These are phyloP conservation scores for Torulaspora delbrueckii DNA, from an alignment of 805 yeast species.

Conservation along the genomic window DNA sequence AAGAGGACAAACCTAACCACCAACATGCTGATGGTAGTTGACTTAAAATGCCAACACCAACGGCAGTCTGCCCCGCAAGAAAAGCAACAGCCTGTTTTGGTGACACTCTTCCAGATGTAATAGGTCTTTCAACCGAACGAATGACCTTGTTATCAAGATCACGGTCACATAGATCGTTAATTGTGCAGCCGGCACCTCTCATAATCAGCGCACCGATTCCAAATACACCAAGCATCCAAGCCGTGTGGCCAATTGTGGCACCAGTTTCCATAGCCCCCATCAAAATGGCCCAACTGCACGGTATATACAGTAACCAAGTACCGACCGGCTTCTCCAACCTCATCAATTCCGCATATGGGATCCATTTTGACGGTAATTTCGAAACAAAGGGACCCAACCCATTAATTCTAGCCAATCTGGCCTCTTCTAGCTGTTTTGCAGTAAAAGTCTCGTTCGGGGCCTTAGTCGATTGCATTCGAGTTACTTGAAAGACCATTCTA, in stretches of 20 bases:
- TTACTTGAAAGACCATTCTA: not conserved
- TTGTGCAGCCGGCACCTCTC: conserved; percentile 98
- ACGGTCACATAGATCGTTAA: conserved; percentile 84
- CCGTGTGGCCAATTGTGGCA: conserved; percentile 63
- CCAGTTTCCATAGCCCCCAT: conserved; percentile 75
- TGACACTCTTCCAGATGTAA: conserved; percentile 79
- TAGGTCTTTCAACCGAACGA: conserved; percentile 87
- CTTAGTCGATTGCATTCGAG: conserved; percentile 7
- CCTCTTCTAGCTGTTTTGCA: conserved; percentile 33
- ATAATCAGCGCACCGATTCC: conserved; percentile 82
- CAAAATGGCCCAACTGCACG: conserved; percentile 88
- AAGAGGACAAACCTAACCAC: conserved; percentile 71
- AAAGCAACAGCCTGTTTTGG: conserved; percentile 65
- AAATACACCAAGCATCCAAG: conserved; percentile 61
- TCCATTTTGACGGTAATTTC: conserved; percentile 63
- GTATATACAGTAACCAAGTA: conserved; percentile 73
- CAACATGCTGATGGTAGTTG: conserved; percentile 79
- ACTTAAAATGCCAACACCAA: conserved; percentile 68
- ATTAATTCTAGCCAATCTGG: conserved; percentile 45
- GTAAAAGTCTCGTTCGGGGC: conserved; percentile 20
- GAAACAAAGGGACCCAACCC: conserved; percentile 51
- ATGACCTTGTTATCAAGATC: conserved; percentile 80
- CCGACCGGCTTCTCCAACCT: conserved; percentile 96
- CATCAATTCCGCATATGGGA: conserved; percentile 90
- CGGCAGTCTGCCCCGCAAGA: conserved; percentile 65